phyloP scores from a whole-genome alignment of 306 rosid genomes.

The Begonia masoniana region DNA sequence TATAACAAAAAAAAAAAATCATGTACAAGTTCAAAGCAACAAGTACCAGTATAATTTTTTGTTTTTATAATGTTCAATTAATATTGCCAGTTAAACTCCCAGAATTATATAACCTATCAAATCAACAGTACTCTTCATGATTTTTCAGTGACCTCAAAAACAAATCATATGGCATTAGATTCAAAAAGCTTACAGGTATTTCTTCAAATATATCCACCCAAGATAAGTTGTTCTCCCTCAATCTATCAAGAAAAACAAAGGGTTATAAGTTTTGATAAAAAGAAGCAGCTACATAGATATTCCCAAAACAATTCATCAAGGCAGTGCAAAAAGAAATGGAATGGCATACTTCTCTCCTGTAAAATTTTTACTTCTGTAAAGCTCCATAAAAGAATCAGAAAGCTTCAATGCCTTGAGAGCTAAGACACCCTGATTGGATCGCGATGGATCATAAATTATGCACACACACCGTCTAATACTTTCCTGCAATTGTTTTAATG shows the following conservation, averaged over 20 bases:
- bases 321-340: slow-evolving; percentile 9
- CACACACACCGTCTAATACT: slow-evolving; percentile 89
- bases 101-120: too few relatives aligned
- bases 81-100: too few relatives aligned
- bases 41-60: too few relatives aligned
- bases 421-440: slow-evolving; percentile 83
- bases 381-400: slow-evolving; percentile 91
- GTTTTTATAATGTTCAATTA: too few relatives aligned
- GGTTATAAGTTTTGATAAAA: slow-evolving; percentile 15
- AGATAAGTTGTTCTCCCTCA: slow-evolving; percentile 89
- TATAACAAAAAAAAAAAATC: too few relatives aligned
- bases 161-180: not conserved
- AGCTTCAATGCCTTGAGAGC: slow-evolving; percentile 92
- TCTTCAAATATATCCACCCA: slow-evolving; percentile 98
- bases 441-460: slow-evolving; percentile 88
- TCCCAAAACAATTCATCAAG: not conserved
- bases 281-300: slow-evolving; percentile 2
- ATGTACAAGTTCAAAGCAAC: too few relatives aligned
- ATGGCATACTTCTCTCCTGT: slow-evolving; percentile 83
- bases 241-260: slow-evolving; percentile 32
- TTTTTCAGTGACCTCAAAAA: not conserved
- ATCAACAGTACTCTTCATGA: not conserved
- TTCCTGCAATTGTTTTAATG: slow-evolving; percentile 37
- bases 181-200: slow-evolving; percentile 68
- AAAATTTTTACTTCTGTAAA: slow-evolving; percentile 73